phyloP scores from a whole-genome alignment of 169 alveolate genomes.

The Cryptosporidium sp. region DNA sequence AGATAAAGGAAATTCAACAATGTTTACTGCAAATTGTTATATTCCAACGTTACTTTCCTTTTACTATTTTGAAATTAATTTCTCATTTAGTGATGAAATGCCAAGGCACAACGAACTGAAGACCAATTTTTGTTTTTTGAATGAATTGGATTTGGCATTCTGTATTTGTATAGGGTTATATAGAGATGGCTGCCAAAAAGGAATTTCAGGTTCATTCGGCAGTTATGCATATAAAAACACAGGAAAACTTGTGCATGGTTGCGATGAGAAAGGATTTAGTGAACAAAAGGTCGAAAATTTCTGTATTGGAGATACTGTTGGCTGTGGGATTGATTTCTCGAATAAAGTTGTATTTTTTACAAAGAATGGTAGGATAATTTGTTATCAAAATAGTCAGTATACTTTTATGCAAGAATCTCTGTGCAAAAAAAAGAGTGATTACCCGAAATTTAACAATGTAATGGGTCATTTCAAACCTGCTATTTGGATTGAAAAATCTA shows the following conservation, averaged over 20 bases:
- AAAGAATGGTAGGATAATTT: conserved; percentile 76
- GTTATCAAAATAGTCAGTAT: neutral
- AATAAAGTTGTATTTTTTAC: conserved; percentile 63
- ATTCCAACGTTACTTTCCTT: conserved; percentile 30
- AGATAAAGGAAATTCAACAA: neutral
- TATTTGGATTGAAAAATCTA: conserved; percentile 73
- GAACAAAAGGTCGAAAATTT: conserved; percentile 48
- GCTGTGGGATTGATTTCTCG: conserved; percentile 70
- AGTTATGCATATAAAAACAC: conserved; percentile 77
- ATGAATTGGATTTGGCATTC: neutral
- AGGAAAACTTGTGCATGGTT: conserved; percentile 47
- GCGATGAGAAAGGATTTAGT: neutral
- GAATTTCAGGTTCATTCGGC: conserved; percentile 73
- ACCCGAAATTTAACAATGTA: neutral
- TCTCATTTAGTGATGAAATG: neutral
- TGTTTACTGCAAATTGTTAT: conserved; percentile 14
- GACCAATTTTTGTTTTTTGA: neutral
- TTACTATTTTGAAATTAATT: conserved; percentile 44
- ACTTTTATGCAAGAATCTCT: neutral
- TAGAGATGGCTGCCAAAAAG: conserved; percentile 76
- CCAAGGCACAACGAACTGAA: neutral
- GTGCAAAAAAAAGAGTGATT: neutral
- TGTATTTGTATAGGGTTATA: conserved; percentile 64
- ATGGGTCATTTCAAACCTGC: conserved; percentile 74
- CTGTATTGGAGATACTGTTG: conserved; percentile 77